Evolutionary conservation across 2,329 filamentous ascomycete species (phyloP).

Genomic region (Monosporascus ibericus): DNA sequence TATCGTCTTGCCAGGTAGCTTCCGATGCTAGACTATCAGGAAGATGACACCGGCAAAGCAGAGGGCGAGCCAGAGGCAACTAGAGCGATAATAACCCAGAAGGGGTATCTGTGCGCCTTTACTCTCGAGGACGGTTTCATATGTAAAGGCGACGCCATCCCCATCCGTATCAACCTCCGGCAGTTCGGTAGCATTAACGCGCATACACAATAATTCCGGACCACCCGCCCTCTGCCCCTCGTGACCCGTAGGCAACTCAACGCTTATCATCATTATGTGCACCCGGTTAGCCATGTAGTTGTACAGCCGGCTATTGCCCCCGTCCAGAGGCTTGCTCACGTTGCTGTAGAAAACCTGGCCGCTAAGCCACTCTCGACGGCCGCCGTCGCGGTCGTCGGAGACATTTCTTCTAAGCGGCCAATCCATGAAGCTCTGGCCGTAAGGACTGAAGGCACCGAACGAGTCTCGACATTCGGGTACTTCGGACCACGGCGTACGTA

Average conservation of each 20-base stretch:
- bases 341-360: neutral
- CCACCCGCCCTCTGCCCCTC: neutral
- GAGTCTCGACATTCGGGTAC: neutral
- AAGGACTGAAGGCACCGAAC: neutral
- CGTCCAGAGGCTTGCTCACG: neutral
- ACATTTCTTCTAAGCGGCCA: neutral
- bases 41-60: no score
- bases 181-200: slow-evolving; percentile 2
- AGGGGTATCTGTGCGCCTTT: no score
- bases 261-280: neutral
- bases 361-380: neutral
- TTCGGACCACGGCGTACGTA: neutral
- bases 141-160: neutral
- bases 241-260: neutral
- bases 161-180: slow-evolving; percentile 1
- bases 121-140: no score
- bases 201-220: neutral
- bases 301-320: neutral
- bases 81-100: no score
- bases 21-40: no score
- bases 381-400: neutral
- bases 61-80: no score
- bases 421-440: no score
- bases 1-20: no score
- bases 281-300: neutral